A percentile compares a stretch with the other conserved stretches of the same genome.
Evolutionary conservation across 257 asterid species (phyloP).

Genomic region (Petunia secreta): DNA sequence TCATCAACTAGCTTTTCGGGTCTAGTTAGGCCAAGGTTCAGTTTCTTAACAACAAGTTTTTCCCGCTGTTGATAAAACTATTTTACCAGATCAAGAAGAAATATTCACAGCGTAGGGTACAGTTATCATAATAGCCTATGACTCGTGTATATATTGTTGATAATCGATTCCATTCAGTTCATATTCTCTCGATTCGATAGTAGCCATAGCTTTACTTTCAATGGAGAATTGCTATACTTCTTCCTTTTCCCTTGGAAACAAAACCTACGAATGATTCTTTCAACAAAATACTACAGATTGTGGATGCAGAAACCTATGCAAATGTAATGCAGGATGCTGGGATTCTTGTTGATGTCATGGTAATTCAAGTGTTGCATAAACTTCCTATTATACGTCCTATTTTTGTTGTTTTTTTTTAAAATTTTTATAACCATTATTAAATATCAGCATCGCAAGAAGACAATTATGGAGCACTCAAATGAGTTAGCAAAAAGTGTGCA

Average conservation of each 20-base stretch:
- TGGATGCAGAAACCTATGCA: conserved; percentile 72
- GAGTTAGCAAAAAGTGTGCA: conserved; percentile 64
- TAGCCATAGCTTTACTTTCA: conserved; percentile 1
- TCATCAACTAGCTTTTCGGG: neutral
- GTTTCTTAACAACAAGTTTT: neutral
- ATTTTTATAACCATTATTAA: conserved; percentile 6
- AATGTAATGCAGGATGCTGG: conserved; percentile 71
- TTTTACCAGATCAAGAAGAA: neutral
- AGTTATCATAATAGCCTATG: neutral
- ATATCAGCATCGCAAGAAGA: conserved; percentile 77
- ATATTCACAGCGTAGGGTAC: neutral
- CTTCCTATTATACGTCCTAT: neutral
- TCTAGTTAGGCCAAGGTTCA: neutral
- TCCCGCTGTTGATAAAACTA: neutral
- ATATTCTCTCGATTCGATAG: neutral
- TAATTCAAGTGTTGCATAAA: conserved; percentile 32
- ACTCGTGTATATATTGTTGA: neutral
- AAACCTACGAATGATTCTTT: neutral
- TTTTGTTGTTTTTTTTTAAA: neutral
- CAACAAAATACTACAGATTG: conserved; percentile 49
- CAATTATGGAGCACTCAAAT: conserved; percentile 61
- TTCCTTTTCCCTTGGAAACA: neutral
- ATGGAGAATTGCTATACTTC: neutral
- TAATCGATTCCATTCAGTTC: neutral
- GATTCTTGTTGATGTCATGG: conserved; percentile 72